Evolutionary conservation across 73 alveolate genomes (phyloP).

Genomic region (Paramecium sexaurelia): DNA sequence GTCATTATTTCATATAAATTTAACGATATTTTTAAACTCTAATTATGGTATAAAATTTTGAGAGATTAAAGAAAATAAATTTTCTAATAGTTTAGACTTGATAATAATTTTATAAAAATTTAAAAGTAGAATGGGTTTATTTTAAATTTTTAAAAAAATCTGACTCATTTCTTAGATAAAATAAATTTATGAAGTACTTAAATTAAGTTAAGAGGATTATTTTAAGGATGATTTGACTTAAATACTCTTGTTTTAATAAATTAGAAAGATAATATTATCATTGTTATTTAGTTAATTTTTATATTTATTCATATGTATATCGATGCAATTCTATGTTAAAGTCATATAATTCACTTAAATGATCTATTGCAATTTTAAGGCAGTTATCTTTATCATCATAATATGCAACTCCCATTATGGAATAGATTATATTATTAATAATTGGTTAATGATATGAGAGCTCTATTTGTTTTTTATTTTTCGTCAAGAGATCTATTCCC

Average conservation of each 20-base stretch:
- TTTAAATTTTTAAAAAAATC: no score
- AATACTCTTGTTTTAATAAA: no score
- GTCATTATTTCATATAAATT: no score
- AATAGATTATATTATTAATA: neutral
- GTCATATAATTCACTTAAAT: neutral
- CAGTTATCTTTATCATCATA: neutral
- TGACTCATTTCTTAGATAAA: no score
- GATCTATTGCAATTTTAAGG: neutral
- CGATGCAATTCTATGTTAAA: neutral
- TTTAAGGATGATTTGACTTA: neutral
- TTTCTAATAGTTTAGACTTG: no score
- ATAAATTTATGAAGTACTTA: no score
- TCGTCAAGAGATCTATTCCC: neutral
- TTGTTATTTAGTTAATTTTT: neutral
- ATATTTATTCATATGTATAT: conserved; percentile 13
- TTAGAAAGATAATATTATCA: neutral
- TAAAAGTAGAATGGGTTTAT: no score
- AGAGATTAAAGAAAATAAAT: no score
- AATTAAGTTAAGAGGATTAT: no score
- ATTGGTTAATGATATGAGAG: neutral
- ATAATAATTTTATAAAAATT: no score
- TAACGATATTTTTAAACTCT: no score
- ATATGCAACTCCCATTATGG: neutral
- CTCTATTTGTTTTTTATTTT: neutral
- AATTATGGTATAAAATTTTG: no score